phyloP scores from a whole-genome alignment of 257 asterid genomes.

The Datura wrightii region DNA sequence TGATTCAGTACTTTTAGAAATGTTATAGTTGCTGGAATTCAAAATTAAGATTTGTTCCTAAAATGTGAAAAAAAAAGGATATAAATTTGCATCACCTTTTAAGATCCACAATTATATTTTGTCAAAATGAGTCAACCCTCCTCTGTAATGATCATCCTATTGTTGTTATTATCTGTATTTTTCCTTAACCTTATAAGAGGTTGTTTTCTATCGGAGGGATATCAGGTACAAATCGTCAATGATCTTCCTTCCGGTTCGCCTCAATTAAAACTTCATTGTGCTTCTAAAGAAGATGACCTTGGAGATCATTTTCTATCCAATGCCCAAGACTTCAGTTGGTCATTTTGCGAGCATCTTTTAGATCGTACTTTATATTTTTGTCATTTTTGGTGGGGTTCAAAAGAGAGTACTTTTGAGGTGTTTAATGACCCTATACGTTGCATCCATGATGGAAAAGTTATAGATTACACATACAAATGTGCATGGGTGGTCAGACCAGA shows the following conservation, averaged over 20 bases:
- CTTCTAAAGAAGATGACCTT: not conserved
- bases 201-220: not conserved
- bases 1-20: not conserved
- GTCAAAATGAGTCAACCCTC: not conserved
- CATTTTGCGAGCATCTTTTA: not conserved
- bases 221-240: not conserved
- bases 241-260: not conserved
- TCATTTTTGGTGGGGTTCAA: constrained; percentile 31
- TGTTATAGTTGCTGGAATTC: not conserved
- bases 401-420: not conserved
- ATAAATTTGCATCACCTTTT: not conserved
- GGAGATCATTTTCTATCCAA: not conserved
- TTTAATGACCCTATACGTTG: not conserved
- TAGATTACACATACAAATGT: not conserved
- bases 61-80: not conserved
- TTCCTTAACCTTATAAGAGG: not conserved
- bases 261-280: not conserved
- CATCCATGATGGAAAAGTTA: not conserved
- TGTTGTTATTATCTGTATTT: not conserved
- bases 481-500: not conserved
- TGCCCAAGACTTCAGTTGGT: not conserved
- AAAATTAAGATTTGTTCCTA: not conserved
- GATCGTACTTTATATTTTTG: not conserved
- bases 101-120: not conserved
- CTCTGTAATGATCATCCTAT: not conserved